These are phyloP conservation scores for Dothistroma septosporum DNA, from an alignment of 2,329 filamentous ascomycete species.

Conservation along the genomic window DNA sequence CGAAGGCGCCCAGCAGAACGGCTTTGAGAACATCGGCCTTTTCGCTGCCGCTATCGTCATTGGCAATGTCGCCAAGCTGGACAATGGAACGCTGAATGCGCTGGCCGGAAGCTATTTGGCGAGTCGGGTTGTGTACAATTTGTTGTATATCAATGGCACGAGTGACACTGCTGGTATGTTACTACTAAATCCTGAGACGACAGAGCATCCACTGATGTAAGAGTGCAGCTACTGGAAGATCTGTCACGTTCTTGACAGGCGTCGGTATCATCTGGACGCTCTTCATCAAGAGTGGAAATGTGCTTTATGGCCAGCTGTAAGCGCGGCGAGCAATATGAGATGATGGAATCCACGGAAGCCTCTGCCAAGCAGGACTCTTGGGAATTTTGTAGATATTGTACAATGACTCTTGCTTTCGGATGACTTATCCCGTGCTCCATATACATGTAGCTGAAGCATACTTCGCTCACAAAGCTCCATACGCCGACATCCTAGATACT, in stretches of 20 bases:
- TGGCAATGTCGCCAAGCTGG: slow-evolving; percentile 37
- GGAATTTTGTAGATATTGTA: neutral
- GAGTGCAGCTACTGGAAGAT: slow-evolving; percentile 9
- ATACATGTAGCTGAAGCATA: too few species aligned
- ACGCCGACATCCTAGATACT: too few species aligned
- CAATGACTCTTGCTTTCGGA: too few species aligned
- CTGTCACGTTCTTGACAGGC: slow-evolving; percentile 20
- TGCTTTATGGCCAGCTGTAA: slow-evolving; percentile 16
- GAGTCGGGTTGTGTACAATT: slow-evolving; percentile 30
- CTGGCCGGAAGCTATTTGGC: slow-evolving; percentile 28
- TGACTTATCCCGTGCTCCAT: too few species aligned
- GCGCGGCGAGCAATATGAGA: neutral
- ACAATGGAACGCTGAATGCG: slow-evolving; percentile 27
- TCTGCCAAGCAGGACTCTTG: too few species aligned
- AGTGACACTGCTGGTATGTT: slow-evolving; percentile 18
- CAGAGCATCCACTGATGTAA: neutral
- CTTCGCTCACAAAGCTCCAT: too few species aligned
- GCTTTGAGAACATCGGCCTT: slow-evolving; percentile 39
- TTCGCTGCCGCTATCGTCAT: slow-evolving; percentile 40
- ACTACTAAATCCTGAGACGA: neutral
- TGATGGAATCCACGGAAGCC: neutral
- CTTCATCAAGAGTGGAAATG: slow-evolving; percentile 31
- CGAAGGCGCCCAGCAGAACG: slow-evolving; percentile 39
- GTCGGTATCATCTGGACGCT: slow-evolving; percentile 25
- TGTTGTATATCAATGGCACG: slow-evolving; percentile 30